Evolutionary conservation across 2,329 filamentous ascomycete genomes (phyloP), one percentile per base, ranked within the genome.

Genomic region (Penicillium thymicola): DNA sequence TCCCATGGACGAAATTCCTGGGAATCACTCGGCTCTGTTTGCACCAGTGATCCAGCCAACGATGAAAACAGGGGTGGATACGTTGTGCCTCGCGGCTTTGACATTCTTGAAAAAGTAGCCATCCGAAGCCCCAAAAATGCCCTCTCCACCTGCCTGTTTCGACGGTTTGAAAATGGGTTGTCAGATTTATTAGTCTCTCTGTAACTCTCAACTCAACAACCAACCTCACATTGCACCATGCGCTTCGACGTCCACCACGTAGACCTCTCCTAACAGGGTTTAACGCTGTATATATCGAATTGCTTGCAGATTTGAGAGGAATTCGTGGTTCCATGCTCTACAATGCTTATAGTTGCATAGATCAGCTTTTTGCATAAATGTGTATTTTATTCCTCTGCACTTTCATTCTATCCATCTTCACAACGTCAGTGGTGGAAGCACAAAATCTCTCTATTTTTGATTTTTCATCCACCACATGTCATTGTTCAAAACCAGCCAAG

Each of bases 21-120:
- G 79, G 0, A 87, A 87, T 61, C 85, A 88, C 65, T 82, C 78
- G 57, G 78, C 82, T 0, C 76, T 78, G 52, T 88, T 87, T 71
- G 80, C 81, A 32, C 85, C 84, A 5, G 79, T 78, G 0, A 77
- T 87, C 25, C 78, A 82, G 67, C 84, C 84, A 8, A 87, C 85
- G 0, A 67, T 88, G 73, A 77, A 59, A 57, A 74, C 72, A 5
- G 85, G 80, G 0, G 71, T 80, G 3, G 79, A 84, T 70, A 81
- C 80, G 1, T 70, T 84, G 64, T 77, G 77, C 49, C 68, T 81
- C 30, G 79, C 75, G 23, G 81, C 81, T 6, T 72, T 85, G 73
- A 80, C 72, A 0, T 74, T 75, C 47, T 59, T 75, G 47, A 59
- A 10, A 30, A 63, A 66, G 28, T 59, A 60, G 34, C 30, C 11